These are phyloP conservation scores for Syzygium grande DNA, from an alignment of 345 rosid species.

Conservation along the genomic window DNA sequence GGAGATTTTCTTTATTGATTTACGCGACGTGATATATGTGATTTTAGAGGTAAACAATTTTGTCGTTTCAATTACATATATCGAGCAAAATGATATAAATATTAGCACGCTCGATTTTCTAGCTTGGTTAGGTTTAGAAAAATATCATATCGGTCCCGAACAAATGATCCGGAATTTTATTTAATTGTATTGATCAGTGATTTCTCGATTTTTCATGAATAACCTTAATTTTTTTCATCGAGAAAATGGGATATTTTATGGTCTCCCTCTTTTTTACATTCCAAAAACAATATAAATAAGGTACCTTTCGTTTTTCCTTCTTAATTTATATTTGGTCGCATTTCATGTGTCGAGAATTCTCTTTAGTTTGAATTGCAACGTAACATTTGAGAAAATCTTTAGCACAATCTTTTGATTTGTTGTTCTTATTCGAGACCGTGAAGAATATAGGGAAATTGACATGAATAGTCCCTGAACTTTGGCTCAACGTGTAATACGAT, in stretches of 20 bases:
- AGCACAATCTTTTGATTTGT: not conserved
- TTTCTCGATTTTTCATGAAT: not conserved
- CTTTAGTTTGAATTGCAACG: not conserved
- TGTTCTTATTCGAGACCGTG: not conserved
- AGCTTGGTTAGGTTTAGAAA: not conserved
- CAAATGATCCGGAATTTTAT: not conserved
- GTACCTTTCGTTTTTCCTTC: not conserved
- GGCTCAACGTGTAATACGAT: too few relatives aligned
- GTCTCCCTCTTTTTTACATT: not conserved
- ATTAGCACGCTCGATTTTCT: not conserved
- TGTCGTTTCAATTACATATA: not conserved
- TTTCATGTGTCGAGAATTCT: not conserved
- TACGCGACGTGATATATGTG: not conserved
- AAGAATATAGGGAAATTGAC: not conserved
- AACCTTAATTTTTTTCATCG: not conserved
- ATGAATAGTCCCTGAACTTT: too few relatives aligned
- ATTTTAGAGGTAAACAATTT: not conserved
- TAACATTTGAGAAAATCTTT: not conserved
- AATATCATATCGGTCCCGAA: not conserved
- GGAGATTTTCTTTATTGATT: not conserved
- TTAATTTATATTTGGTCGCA: not conserved
- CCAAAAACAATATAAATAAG: not conserved
- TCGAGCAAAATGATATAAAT: not conserved
- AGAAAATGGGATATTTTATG: not conserved
- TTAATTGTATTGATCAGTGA: not conserved